A percentile compares a stretch with the other conserved stretches of the same genome.
Conservation (phyloP, 2,329 filamentous ascomycete species). For the Neodidymelliopsis sp. region DNA sequence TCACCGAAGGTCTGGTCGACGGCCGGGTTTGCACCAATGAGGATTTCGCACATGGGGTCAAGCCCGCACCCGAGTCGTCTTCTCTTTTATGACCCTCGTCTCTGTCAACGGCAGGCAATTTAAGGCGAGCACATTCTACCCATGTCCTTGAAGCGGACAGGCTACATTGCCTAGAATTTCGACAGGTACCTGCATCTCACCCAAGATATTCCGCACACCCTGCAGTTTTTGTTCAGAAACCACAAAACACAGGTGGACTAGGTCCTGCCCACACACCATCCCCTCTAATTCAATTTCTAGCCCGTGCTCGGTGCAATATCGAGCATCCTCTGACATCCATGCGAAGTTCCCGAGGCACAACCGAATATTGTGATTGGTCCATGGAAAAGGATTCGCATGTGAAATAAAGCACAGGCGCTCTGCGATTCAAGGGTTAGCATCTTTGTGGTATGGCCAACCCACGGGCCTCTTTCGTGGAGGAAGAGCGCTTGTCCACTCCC, state of each 20-base stretch:
- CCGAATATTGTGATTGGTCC: not conserved
- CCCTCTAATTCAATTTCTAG: constrained; percentile 9
- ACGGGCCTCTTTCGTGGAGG: not conserved
- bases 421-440: constrained; percentile 6
- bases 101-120: constrained; percentile 2
- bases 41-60: constrained; percentile 7
- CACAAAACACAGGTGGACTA: constrained; percentile 1
- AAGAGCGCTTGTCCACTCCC: not conserved
- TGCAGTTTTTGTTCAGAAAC: constrained; percentile 4
- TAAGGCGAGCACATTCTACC: not conserved
- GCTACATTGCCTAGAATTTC: not conserved
- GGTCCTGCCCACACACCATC: constrained; percentile 2
- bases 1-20: constrained; percentile 1
- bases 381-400: constrained; percentile 14
- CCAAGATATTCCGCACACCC: constrained; percentile 3
- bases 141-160: constrained; percentile 1
- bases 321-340: constrained; percentile 12
- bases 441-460: constrained; percentile 1
- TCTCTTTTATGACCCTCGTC: constrained; percentile 1
- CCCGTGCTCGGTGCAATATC: constrained; percentile 8
- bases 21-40: constrained; percentile 10
- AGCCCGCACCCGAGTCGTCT: constrained; percentile 1
- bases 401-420: constrained; percentile 2
- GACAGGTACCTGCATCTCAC: constrained; percentile 14
- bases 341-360: constrained; percentile 13